These are phyloP conservation scores for Schizosaccharomyces japonicus DNA, from an alignment of 805 yeast species.

Conservation along the genomic window DNA sequence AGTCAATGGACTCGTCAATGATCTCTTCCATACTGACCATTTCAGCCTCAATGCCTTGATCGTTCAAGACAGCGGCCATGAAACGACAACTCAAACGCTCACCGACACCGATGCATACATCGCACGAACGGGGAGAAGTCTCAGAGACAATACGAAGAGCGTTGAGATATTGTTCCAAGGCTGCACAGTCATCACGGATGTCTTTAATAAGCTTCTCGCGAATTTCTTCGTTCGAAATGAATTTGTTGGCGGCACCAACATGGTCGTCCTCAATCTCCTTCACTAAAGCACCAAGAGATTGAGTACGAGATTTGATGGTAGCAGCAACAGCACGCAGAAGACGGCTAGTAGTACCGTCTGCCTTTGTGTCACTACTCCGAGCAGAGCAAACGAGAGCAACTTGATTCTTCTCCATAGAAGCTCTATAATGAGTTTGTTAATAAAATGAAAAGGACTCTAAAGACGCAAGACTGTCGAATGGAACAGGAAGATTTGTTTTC, in stretches of 20 bases:
- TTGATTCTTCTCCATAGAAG: conserved; percentile 28
- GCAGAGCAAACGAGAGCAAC: conserved; percentile 95
- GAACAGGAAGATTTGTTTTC: neutral
- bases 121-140: conserved; percentile 67
- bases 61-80: conserved; percentile 67
- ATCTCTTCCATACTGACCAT: conserved; percentile 60
- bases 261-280: conserved; percentile 60
- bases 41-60: conserved; percentile 51
- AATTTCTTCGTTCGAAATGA: conserved; percentile 25
- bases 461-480: too few species aligned
- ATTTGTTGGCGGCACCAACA: conserved; percentile 37
- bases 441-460: too few species aligned
- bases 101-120: conserved; percentile 76
- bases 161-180: conserved; percentile 43
- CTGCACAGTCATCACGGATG: conserved; percentile 40
- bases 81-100: conserved; percentile 78
- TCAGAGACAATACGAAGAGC: conserved; percentile 88
- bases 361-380: conserved; percentile 68
- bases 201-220: conserved; percentile 31
- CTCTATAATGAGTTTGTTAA: too few species aligned
- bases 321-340: conserved; percentile 59
- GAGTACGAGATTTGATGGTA: conserved; percentile 21
- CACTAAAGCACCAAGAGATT: conserved; percentile 34
- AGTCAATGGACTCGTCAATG: conserved; percentile 37
- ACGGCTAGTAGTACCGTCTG: conserved; percentile 87